phyloP scores from a whole-genome alignment of 176 grass and related monocot species.

The Hsuehochloa calcarea region DNA sequence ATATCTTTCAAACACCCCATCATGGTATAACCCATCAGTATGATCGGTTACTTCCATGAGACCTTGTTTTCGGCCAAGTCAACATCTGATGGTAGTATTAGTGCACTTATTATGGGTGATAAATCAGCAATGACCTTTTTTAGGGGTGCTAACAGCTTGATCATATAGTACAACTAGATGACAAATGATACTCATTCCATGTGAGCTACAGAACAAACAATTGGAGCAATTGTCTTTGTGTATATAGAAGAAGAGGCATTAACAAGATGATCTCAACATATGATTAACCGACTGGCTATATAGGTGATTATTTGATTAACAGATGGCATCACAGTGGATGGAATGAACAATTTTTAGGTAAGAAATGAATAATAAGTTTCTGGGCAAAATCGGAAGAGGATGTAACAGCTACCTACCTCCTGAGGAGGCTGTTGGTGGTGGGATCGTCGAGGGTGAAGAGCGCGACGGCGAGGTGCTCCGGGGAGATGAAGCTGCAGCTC shows the following conservation, averaged over 20 bases:
- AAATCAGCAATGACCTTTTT: not conserved
- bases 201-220: not conserved
- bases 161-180: constrained; percentile 6
- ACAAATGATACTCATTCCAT: not conserved
- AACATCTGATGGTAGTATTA: not conserved
- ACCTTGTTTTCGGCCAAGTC: not conserved
- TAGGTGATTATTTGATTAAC: not conserved
- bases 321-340: not conserved
- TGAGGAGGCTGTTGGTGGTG: constrained; percentile 66
- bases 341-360: not conserved
- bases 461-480: constrained; percentile 78
- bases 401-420: constrained; percentile 45
- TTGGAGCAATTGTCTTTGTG: not conserved
- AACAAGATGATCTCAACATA: not conserved
- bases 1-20: not conserved
- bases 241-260: not conserved
- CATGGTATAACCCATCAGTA: not conserved
- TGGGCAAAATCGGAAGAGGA: not conserved
- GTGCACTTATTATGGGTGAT: not conserved
- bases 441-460: constrained; percentile 77
- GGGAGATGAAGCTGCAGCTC: constrained; percentile 72
- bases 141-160: not conserved
- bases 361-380: not conserved
- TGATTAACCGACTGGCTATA: not conserved
- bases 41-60: not conserved